phyloP scores from a whole-genome alignment of 2,329 filamentous ascomycete genomes.

The Sclerotiophoma versabilis region DNA sequence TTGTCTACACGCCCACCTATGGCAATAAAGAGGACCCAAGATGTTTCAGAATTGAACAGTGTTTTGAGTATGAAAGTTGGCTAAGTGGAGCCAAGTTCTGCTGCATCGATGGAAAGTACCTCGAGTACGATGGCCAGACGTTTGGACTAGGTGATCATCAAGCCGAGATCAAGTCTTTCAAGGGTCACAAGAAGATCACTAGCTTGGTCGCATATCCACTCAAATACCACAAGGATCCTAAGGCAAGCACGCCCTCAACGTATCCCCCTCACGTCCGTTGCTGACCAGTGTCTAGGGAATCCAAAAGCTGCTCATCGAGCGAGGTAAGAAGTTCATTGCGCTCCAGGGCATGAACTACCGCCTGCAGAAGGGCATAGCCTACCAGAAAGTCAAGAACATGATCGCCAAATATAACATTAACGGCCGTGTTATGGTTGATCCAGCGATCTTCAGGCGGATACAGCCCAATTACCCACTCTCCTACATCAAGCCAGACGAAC shows the following conservation, averaged over 20 bases:
- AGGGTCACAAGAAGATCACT: constrained; percentile 82
- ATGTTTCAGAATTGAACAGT: constrained; percentile 81
- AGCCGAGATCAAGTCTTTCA: constrained; percentile 76
- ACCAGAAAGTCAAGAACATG: constrained; percentile 79
- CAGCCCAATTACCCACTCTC: constrained; percentile 86
- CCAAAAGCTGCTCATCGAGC: constrained; percentile 72
- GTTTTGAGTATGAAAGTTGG: constrained; percentile 72
- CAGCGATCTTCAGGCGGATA: constrained; percentile 80
- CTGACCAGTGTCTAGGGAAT: constrained; percentile 53
- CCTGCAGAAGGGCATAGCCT: constrained; percentile 83
- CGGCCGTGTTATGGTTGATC: constrained; percentile 87
- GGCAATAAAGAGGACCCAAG: constrained; percentile 77
- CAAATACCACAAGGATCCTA: constrained; percentile 77
- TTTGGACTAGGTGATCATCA: constrained; percentile 78
- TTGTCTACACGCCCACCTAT: constrained; percentile 79
- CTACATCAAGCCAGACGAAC: constrained; percentile 74
- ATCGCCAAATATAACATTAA: constrained; percentile 84
- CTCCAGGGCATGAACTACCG: constrained; percentile 86
- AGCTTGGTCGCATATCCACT: constrained; percentile 79
- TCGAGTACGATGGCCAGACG: constrained; percentile 87
- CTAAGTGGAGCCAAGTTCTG: constrained; percentile 75
- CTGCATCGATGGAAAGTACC: constrained; percentile 76
- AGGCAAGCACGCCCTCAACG: constrained; percentile 30
- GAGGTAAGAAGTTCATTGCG: constrained; percentile 83
- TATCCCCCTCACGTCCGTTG: not conserved